phyloP scores from a whole-genome alignment of 2,329 filamentous ascomycete species.

The Fusarium sp. region DNA sequence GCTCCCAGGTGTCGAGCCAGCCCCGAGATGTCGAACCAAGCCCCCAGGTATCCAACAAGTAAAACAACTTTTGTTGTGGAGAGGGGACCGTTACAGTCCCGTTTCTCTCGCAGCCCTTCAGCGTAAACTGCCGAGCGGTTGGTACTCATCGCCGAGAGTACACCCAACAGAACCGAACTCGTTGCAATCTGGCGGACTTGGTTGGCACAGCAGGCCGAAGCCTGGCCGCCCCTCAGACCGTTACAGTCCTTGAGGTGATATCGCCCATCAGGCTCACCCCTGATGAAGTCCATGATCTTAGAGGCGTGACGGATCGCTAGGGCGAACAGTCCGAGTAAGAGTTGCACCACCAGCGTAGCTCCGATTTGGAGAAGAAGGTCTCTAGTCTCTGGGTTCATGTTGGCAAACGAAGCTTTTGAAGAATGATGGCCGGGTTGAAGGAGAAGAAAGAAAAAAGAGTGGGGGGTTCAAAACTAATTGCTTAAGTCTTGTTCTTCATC shows the following conservation, averaged over 20 bases:
- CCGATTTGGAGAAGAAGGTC: neutral
- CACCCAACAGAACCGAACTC: neutral
- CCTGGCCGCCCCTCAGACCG: neutral
- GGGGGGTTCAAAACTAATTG: too few species aligned
- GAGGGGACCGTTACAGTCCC: neutral
- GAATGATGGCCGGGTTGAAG: neutral
- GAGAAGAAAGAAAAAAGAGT: neutral
- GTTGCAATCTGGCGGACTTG: neutral
- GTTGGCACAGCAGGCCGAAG: neutral
- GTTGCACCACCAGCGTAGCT: neutral
- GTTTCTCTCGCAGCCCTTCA: neutral
- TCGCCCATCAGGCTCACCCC: neutral
- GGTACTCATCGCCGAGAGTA: neutral
- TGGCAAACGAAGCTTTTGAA: neutral
- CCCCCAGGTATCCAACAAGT: neutral
- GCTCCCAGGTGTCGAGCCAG: neutral
- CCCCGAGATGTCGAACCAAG: neutral
- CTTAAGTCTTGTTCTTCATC: too few species aligned
- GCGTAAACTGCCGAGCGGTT: neutral
- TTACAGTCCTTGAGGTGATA: neutral
- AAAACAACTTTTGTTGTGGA: neutral
- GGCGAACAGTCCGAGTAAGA: neutral
- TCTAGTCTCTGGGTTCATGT: neutral
- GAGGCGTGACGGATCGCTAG: neutral
- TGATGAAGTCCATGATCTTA: neutral